phyloP scores from a whole-genome alignment of 2,329 filamentous ascomycete genomes.

The Fusarium incarnatum region DNA sequence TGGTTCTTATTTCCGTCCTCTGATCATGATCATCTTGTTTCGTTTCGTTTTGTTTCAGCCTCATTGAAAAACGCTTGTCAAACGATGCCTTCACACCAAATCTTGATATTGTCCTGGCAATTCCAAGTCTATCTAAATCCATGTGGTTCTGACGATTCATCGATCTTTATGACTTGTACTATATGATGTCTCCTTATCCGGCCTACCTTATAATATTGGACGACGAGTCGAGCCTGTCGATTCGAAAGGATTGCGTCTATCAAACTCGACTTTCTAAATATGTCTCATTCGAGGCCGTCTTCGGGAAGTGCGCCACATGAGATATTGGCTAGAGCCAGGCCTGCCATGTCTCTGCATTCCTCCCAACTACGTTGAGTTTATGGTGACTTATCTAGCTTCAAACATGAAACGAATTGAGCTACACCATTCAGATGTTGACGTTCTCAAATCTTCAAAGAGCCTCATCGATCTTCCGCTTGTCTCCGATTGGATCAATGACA shows the following conservation, averaged over 20 bases:
- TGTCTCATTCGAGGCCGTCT: background rate
- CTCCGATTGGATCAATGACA: background rate
- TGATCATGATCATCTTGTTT: background rate
- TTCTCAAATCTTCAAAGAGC: background rate
- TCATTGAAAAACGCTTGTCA: background rate
- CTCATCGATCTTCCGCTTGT: background rate
- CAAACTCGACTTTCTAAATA: background rate
- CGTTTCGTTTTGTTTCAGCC: background rate
- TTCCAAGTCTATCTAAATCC: background rate
- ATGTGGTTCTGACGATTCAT: background rate
- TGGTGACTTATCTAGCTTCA: background rate
- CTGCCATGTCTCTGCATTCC: constrained; percentile 10
- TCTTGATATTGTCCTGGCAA: background rate
- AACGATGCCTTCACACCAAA: background rate
- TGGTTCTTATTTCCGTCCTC: background rate
- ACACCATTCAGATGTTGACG: constrained; percentile 3
- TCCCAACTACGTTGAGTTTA: constrained; percentile 1
- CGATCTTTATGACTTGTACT: background rate
- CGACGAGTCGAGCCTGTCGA: background rate
- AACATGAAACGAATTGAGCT: background rate
- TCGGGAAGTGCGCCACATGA: background rate
- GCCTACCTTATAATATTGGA: constrained; percentile 1
- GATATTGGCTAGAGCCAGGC: background rate
- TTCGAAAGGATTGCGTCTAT: background rate
- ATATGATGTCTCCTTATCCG: background rate